phyloP scores from a whole-genome alignment of 73 alveolate genomes.

The Paramecium pentaurelia region DNA sequence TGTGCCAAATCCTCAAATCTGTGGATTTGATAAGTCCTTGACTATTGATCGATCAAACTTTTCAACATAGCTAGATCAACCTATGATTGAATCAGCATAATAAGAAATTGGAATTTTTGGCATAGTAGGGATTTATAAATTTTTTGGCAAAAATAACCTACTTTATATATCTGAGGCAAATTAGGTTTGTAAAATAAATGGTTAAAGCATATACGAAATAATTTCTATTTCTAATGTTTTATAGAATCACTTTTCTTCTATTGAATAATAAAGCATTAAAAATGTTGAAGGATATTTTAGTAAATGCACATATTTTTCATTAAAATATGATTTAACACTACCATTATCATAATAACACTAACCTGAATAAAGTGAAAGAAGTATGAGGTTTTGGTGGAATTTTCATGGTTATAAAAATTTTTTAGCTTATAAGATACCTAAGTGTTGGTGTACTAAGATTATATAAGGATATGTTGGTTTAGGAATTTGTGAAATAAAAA shows the following conservation, averaged over 20 bases:
- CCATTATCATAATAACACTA: background rate
- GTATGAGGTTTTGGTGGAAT: conserved; percentile 63
- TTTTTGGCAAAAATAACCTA: background rate
- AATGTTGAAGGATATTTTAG: background rate
- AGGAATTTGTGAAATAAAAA: background rate
- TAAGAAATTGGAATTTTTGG: background rate
- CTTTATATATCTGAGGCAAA: background rate
- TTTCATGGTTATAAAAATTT: conserved; percentile 51
- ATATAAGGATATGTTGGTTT: conserved; percentile 66
- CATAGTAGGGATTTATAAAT: background rate
- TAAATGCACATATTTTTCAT: conserved; percentile 29
- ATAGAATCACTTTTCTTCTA: background rate
- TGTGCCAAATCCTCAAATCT: background rate
- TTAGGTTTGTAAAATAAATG: background rate
- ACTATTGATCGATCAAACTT: background rate
- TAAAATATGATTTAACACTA: background rate
- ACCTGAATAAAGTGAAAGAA: background rate
- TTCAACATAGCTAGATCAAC: background rate
- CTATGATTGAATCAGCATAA: background rate
- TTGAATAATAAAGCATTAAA: background rate
- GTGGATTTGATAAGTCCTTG: background rate
- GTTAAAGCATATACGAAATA: background rate
- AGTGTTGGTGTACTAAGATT: conserved; percentile 50
- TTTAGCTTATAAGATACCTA: conserved; percentile 44
- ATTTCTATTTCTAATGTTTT: background rate